These are phyloP conservation scores for Cynanchum wilfordii DNA, from an alignment of 257 asterid species.

Conservation along the genomic window DNA sequence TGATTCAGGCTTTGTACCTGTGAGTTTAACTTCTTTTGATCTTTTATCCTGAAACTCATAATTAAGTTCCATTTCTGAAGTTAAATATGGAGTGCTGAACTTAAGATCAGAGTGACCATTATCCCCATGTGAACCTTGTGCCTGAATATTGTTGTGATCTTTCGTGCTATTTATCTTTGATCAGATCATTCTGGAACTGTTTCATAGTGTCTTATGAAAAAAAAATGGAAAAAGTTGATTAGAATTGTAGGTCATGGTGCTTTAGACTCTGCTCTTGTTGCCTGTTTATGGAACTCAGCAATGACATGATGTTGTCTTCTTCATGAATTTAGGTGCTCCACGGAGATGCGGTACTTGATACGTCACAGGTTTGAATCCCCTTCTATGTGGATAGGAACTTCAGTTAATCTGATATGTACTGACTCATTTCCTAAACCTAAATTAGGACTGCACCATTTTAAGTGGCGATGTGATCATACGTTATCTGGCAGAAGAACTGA, in stretches of 20 bases:
- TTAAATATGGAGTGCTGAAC: neutral
- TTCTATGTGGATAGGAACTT: slow-evolving; percentile 15
- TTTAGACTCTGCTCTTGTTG: neutral
- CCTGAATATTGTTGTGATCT: neutral
- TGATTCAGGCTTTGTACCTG: slow-evolving; percentile 82
- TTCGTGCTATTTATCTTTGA: neutral
- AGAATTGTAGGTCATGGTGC: neutral
- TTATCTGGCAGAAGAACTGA: slow-evolving; percentile 72
- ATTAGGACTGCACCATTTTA: slow-evolving; percentile 90
- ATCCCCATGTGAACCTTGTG: neutral
- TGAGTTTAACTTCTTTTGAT: slow-evolving; percentile 37
- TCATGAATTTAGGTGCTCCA: slow-evolving; percentile 64
- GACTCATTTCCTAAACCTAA: slow-evolving; percentile 18
- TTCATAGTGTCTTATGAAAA: neutral
- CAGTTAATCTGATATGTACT: slow-evolving; percentile 15
- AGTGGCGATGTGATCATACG: slow-evolving; percentile 94
- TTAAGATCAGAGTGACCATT: neutral
- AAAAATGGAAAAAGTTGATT: neutral
- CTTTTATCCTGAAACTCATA: slow-evolving; percentile 3
- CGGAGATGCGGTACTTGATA: slow-evolving; percentile 95
- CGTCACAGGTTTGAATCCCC: slow-evolving; percentile 56
- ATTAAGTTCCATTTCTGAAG: neutral
- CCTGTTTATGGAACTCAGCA: neutral
- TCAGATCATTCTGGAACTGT: neutral
- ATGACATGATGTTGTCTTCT: slow-evolving; percentile 16